Evolutionary conservation across 179 eudicot genomes (phyloP).

Genomic region (Monotropa hypopitys): DNA sequence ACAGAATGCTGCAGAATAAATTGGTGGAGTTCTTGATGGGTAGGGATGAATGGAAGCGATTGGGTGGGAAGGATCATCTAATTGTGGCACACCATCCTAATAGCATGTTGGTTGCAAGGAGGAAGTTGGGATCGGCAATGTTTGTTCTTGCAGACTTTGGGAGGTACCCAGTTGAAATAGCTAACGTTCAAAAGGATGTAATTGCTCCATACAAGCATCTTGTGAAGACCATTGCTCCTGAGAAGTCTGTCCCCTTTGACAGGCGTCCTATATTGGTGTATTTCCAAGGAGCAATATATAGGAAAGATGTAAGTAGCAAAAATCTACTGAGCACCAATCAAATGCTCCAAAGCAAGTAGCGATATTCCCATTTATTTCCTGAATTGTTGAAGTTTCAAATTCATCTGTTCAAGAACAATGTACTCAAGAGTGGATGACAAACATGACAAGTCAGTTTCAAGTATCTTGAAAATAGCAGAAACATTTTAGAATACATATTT

Average conservation of each 20-base stretch:
- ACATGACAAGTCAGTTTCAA: background rate
- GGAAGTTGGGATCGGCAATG: slow-evolving; percentile 54
- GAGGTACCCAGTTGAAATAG: slow-evolving; percentile 50
- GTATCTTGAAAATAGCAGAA: background rate
- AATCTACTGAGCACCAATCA: background rate
- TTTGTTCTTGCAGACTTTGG: slow-evolving; percentile 98
- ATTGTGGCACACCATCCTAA: slow-evolving; percentile 96
- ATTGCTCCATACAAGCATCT: slow-evolving; percentile 95
- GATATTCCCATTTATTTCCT: background rate
- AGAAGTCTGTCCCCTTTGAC: slow-evolving; percentile 45
- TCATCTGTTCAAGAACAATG: background rate
- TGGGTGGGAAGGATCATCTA: slow-evolving; percentile 66
- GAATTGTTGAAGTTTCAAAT: background rate
- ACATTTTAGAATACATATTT: background rate
- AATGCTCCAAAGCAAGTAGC: background rate
- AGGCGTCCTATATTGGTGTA: slow-evolving; percentile 56
- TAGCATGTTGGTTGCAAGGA: slow-evolving; percentile 70
- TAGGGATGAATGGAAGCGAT: slow-evolving; percentile 63
- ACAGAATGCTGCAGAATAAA: slow-evolving; percentile 51
- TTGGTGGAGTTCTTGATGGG: slow-evolving; percentile 55
- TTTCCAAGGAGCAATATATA: slow-evolving; percentile 90
- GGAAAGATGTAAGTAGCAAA: slow-evolving; percentile 73
- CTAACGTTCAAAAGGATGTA: slow-evolving; percentile 77
- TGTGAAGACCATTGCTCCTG: slow-evolving; percentile 35
- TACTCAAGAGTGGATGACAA: background rate